Evolutionary conservation across 139 green algal genomes (phyloP).

Genomic region (Chlorella sp.): DNA sequence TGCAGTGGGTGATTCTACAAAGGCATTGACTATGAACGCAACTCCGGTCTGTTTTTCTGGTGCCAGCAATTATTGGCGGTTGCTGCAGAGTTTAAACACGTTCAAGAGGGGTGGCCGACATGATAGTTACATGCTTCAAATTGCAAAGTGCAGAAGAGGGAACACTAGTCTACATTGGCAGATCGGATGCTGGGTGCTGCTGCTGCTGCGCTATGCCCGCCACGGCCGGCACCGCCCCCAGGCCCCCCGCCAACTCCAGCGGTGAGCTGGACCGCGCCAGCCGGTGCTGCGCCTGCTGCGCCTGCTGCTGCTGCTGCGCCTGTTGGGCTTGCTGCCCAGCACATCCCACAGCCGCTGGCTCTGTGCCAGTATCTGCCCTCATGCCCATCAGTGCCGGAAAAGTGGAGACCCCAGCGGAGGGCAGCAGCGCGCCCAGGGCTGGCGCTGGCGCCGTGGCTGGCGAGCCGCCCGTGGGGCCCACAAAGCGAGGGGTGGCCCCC

Average conservation of each 20-base stretch:
- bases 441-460: neutral
- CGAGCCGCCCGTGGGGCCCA: neutral
- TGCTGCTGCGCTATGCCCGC: too few species aligned
- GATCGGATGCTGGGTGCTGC: too few species aligned
- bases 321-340: neutral
- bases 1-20: too few species aligned
- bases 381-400: neutral
- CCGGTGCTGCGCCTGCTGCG: neutral
- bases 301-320: neutral
- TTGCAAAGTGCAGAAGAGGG: too few species aligned
- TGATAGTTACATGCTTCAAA: too few species aligned
- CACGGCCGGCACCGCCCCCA: too few species aligned
- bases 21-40: too few species aligned
- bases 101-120: too few species aligned
- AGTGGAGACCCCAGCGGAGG: neutral
- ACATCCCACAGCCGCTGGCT: neutral
- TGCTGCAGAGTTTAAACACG: too few species aligned
- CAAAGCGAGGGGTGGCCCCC: conserved; percentile 26
- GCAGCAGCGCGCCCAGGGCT: neutral
- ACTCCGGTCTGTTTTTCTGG: too few species aligned
- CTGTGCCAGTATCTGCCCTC: neutral
- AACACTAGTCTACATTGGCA: too few species aligned
- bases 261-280: neutral
- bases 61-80: too few species aligned
- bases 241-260: neutral